phyloP scores from a whole-genome alignment of 345 rosid species.

The Brassica juncea region DNA sequence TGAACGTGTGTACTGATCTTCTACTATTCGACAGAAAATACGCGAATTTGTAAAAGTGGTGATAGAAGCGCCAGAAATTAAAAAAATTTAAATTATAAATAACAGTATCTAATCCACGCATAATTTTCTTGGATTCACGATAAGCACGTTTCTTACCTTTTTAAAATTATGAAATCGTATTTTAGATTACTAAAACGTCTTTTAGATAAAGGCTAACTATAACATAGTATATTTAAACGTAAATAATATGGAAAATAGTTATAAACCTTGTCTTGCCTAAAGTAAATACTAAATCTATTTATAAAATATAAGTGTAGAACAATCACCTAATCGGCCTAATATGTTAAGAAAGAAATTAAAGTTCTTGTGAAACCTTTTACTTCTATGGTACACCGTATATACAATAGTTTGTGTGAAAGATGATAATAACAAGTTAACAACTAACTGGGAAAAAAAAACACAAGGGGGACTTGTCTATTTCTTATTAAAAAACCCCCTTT shows the following conservation, averaged over 20 bases:
- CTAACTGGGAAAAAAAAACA: constrained; percentile 23
- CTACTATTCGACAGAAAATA: neutral
- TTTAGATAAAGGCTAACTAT: constrained; percentile 3
- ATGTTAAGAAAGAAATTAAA: constrained; percentile 13
- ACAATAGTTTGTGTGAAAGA: constrained; percentile 22
- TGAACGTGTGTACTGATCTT: neutral
- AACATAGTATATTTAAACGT: too few species aligned
- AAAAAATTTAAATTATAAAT: neutral
- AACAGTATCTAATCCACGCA: neutral
- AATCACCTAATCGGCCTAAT: constrained; percentile 29
- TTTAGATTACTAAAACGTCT: neutral
- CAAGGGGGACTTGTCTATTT: constrained; percentile 35
- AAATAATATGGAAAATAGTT: neutral
- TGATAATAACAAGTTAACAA: constrained; percentile 37
- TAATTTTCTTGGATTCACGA: neutral
- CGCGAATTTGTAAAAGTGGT: neutral
- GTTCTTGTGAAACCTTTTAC: constrained; percentile 23
- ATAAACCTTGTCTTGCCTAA: neutral
- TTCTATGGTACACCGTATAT: neutral
- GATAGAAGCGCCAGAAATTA: neutral
- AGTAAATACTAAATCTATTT: neutral
- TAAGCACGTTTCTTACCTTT: neutral
- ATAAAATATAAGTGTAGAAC: constrained; percentile 17
- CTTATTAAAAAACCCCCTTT: neutral
- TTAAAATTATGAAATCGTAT: neutral